Evolutionary conservation across 1,139 yeast genomes (phyloP), one percentile per base, ranked within the genome.

Genomic region (Meyerozyma carpophila): DNA sequence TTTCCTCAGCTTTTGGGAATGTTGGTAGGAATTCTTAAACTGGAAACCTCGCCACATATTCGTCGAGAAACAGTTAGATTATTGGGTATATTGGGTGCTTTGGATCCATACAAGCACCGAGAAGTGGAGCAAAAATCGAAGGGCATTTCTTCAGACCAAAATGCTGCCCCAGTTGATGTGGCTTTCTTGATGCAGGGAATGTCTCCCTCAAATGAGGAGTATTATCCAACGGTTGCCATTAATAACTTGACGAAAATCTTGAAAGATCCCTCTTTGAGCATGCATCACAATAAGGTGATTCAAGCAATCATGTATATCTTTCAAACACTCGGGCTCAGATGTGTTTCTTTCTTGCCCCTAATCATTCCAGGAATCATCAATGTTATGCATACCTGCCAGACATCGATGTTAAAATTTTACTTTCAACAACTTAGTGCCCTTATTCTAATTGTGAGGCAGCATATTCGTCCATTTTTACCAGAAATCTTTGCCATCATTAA

Each of bases 101-200:
- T 94, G 42, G 98, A 94, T 63, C 99, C 99, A 1, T 93, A 91
- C 60, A 90, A 88, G 57, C 94, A 90, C 55, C 81, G 96, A 44
- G 96, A 89, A 56, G 90, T 91, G 8, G 98, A 91, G 57, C 83
- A 88, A 47, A 77, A 75, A 13, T 80, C 84, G 3, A 81, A 82
- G 44, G 75, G 59, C 42, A 67, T 69, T 21, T 79, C 87, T 0
- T 84, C 82, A 1, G 95, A 86, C 50, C 93, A 87, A 52, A 87
- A 84, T 57, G 87, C 91, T 0, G 93, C 96, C 2, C 87, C 97
- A 0, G 81, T 90, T 8, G 98, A 94, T 58, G 88, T 93, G 50
- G 89, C 93, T 3, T 69, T 93, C 37, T 70, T 94, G 43, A 89
- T 93, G 90, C 87, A 85, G 57, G 97, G 97, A 1, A 86, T 88